These are phyloP conservation scores for Aspergillaceae sp. DNA, from an alignment of 2,329 filamentous ascomycete genomes.

Conservation along the genomic window DNA sequence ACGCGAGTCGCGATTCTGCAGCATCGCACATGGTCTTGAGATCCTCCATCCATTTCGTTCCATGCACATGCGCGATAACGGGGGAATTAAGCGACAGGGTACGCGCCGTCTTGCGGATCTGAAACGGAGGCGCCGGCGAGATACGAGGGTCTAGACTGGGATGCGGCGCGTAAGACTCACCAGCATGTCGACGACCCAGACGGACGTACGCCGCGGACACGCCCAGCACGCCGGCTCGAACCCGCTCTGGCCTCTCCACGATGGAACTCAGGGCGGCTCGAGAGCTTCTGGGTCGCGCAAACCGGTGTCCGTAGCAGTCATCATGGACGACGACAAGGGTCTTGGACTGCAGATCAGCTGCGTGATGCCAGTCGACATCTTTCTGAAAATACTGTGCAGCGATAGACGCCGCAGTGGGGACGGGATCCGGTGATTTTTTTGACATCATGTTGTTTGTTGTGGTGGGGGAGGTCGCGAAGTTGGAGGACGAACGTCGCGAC, in stretches of 20 bases:
- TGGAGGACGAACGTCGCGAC: constrained; percentile 28
- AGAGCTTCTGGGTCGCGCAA: constrained; percentile 69
- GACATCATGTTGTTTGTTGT: constrained; percentile 18
- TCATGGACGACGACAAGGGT: constrained; percentile 85
- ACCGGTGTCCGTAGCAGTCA: constrained; percentile 89
- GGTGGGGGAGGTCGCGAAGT: constrained; percentile 19
- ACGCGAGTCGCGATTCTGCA: constrained; percentile 68
- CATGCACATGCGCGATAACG: constrained; percentile 84
- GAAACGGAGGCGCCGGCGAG: constrained; percentile 62
- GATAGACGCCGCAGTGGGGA: constrained; percentile 46
- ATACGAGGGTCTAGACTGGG: constrained; percentile 50
- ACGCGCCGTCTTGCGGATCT: constrained; percentile 71
- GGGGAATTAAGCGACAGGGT: constrained; percentile 62
- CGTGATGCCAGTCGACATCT: constrained; percentile 58
- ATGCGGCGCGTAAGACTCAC: constrained; percentile 59
- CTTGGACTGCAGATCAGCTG: constrained; percentile 38
- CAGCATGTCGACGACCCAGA: constrained; percentile 71
- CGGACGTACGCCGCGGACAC: constrained; percentile 81
- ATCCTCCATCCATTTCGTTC: constrained; percentile 87
- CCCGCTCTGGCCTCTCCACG: constrained; percentile 85
- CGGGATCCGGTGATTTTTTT: constrained; percentile 15
- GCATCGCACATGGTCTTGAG: constrained; percentile 73
- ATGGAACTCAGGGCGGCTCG: constrained; percentile 66
- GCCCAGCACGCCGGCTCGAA: constrained; percentile 75
- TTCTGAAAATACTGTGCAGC: constrained; percentile 61